phyloP scores from a whole-genome alignment of 2,329 filamentous ascomycete species.

The Botrytis squamosa region DNA sequence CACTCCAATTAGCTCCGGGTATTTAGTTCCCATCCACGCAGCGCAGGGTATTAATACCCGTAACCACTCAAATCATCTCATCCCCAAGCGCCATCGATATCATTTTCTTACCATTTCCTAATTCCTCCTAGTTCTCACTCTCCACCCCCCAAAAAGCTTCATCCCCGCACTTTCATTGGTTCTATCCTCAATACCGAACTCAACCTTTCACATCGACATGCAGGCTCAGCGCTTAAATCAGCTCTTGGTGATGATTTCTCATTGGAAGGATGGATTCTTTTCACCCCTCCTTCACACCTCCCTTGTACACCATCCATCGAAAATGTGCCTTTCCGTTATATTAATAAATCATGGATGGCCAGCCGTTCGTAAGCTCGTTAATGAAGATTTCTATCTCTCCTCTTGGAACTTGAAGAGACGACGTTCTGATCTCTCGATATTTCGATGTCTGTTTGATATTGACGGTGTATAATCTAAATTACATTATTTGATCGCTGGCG shows the following conservation, averaged over 20 bases:
- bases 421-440: neutral
- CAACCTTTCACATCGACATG: slow-evolving; percentile 8
- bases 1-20: neutral
- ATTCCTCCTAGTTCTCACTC: neutral
- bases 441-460: neutral
- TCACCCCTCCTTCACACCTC: slow-evolving; percentile 1
- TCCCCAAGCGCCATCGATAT: neutral
- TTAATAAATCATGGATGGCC: slow-evolving; percentile 19
- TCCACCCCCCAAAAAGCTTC: neutral
- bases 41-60: neutral
- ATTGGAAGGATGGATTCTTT: slow-evolving; percentile 5
- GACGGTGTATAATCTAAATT: neutral
- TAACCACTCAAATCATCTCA: slow-evolving; percentile 1
- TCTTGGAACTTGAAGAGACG: neutral
- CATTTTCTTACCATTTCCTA: neutral
- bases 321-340: slow-evolving; percentile 15
- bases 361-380: neutral
- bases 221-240: slow-evolving; percentile 10
- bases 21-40: neutral
- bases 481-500: slow-evolving; percentile 17
- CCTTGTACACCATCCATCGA: neutral
- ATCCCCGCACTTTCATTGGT: slow-evolving; percentile 13
- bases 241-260: neutral
- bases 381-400: slow-evolving; percentile 6
- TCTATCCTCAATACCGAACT: neutral